These are phyloP conservation scores for Diophrys sp. DNA, from an alignment of 73 alveolate species.

Conservation along the genomic window DNA sequence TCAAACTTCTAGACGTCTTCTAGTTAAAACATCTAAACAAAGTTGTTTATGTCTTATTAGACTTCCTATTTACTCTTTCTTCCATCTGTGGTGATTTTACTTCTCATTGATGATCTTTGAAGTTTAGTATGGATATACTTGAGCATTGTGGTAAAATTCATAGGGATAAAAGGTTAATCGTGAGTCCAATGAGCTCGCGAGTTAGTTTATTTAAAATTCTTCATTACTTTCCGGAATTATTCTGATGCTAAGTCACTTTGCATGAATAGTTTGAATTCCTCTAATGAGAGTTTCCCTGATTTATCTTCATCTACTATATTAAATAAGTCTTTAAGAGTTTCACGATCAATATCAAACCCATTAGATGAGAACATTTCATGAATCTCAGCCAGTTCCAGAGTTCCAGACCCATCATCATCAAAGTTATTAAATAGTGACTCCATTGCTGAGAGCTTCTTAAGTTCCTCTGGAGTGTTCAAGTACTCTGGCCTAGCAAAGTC, in stretches of 20 bases:
- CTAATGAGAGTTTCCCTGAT: conserved; percentile 37
- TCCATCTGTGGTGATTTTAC: not conserved
- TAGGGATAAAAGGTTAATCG: not conserved
- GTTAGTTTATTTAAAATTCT: conserved; percentile 3
- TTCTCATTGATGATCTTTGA: not conserved
- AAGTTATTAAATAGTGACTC: conserved; percentile 18
- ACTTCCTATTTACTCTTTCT: not conserved
- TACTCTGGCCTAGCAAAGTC: conserved; percentile 12
- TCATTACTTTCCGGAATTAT: conserved; percentile 13
- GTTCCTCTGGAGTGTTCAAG: conserved; percentile 36
- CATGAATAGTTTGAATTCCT: conserved; percentile 39
- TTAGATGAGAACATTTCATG: conserved; percentile 37
- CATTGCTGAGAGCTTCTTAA: conserved; percentile 10
- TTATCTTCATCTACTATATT: conserved; percentile 45
- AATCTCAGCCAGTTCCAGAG: conserved; percentile 31
- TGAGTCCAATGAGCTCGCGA: not conserved
- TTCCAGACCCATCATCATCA: conserved; percentile 51
- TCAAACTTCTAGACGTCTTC: not conserved
- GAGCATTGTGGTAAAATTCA: not conserved
- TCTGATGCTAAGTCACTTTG: conserved; percentile 17
- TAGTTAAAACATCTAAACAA: too few species aligned
- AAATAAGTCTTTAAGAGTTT: conserved; percentile 22
- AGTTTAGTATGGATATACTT: not conserved
- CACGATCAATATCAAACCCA: conserved; percentile 17
- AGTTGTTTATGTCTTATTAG: not conserved